Base-by-base conservation (phyloP, 1,284 basidiomycete genomes). In the Athelia psychrophila region DNA sequence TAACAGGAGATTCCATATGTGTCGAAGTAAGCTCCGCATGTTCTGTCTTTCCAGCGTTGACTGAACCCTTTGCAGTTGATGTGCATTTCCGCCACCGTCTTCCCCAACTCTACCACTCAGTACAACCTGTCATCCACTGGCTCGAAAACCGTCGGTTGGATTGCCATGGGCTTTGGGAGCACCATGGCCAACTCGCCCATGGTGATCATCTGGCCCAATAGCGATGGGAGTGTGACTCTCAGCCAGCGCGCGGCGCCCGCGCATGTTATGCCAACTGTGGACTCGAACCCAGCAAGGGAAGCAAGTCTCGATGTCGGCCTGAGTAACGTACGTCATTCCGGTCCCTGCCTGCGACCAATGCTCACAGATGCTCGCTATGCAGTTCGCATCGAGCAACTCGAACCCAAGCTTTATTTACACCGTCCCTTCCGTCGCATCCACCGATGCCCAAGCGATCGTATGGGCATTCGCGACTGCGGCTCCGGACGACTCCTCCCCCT, bases 131-230 rank as follows among this genome's bases (percentile, higher is more conserved):
- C 27, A 30, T 30, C 27, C 48, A 71, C 64, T 20, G 75, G 71
- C 36, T 63, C 58, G 44, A 51, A 48, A 23, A 57, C 55, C 3
- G 67, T 76, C 27, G 81, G 79, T 15, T 83, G 79, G 78, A 81
- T 83, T 74, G 80, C 71, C 35, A 76, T 83, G 79, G 83, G 83
- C 2, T 84, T 82, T 58, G 83, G 83, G 9, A 59, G 54, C 1
- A 58, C 64, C 47, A 85, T 85, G 83, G 61, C 71, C 8, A 63
- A 73, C 54, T 70, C 76, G 10, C 77, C 80, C 0, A 81, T 86
- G 80, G 78, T 86, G 48, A 80, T 88, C 44, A 76, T 81, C 66
- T 88, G 84, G 84, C 68, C 78, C 8, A 83, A 84, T 58, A 62
- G 65, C 12, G 76, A 81, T 55, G 77, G 78, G 8, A 66, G 72